Evolutionary conservation across 2,329 filamentous ascomycete genomes (phyloP), one percentile per base, ranked within the genome.

Genomic region (Phyllosticta paracitricarpa): DNA sequence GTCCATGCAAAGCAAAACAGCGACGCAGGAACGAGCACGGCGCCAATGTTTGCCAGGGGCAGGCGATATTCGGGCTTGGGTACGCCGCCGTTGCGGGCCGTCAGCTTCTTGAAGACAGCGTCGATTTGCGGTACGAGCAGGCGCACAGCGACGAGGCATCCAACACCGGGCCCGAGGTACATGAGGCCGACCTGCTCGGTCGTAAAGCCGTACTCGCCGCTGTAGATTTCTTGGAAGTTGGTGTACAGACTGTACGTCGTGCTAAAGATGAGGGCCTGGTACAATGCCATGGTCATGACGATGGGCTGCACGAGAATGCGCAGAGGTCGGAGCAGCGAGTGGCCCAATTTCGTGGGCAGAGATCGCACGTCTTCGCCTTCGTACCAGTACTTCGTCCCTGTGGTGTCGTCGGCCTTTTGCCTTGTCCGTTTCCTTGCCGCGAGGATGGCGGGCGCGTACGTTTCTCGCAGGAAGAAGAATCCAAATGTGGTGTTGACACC

Each of bases 221-320:
- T 65, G 63, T 77, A 79, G 61, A 79, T 79, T 19, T 73, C 72
- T 64, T 79, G 76, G 68, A 79, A 75, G 63, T 79, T 79, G 8
- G 77, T 78, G 67, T 78, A 79, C 55, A 79, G 73, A 62, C 70
- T 73, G 68, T 78, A 79, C 3, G 76, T 79, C 1, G 77, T 79
- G n/a, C 73, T 76, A 61, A 79, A 79, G 53, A 79, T 70, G 3
- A 78, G 66, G 3, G 77, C 76, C 64, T 79, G 77, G 62, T 79
- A 80, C 0, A 74, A 66, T 17, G 73, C 72, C 76, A 79, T 78
- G 17, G 69, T 75, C 3, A 77, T 69, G 5, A 79, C 76, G 54
- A 79, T 79, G 0, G 78, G 77, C 59, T 79, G 77, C 3, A 69
- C 62, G 35, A 79, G 72, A 56, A 79, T 79, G 48, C 72, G 72